phyloP scores from a whole-genome alignment of 345 rosid genomes.

The Camelina sativa region DNA sequence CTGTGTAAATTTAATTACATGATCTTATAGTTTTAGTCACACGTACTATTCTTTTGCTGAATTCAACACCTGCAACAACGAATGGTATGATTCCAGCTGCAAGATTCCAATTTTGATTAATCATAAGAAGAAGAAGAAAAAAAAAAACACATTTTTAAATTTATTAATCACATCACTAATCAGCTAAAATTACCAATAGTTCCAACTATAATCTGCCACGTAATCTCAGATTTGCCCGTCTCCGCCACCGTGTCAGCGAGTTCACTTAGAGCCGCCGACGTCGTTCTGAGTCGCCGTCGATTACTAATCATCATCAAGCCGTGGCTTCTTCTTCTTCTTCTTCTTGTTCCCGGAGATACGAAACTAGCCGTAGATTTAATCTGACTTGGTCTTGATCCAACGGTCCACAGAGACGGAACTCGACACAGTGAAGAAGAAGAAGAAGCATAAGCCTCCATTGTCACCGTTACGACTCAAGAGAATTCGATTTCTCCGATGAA shows the following conservation, averaged over 20 bases:
- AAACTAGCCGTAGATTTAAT: conserved; percentile 42
- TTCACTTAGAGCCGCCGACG: conserved; percentile 45
- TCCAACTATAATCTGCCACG: conserved; percentile 83
- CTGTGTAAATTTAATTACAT: neutral
- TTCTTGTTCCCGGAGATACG: conserved; percentile 20
- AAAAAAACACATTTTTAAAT: neutral
- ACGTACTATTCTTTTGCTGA: conserved; percentile 84
- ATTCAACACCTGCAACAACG: conserved; percentile 86
- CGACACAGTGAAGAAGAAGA: conserved; percentile 42
- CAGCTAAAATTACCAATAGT: conserved; percentile 55
- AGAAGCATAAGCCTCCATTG: conserved; percentile 54
- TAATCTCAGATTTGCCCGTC: conserved; percentile 53
- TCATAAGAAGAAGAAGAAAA: conserved; percentile 17
- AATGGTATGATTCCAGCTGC: conserved; percentile 86
- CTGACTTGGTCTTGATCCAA: conserved; percentile 31
- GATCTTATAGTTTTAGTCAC: neutral
- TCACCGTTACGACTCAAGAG: neutral
- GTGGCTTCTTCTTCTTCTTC: conserved; percentile 29
- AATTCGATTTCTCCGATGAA: neutral
- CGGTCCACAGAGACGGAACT: conserved; percentile 35
- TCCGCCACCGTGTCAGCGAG: conserved; percentile 51
- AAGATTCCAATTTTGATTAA: conserved; percentile 48
- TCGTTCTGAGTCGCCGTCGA: conserved; percentile 24
- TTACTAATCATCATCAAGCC: conserved; percentile 28
- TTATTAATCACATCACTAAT: conserved; percentile 4